Evolutionary conservation across 2,329 filamentous ascomycete species (phyloP), one percentile per base, ranked within the genome.

Genomic region (Achaetomium macrosporum): DNA sequence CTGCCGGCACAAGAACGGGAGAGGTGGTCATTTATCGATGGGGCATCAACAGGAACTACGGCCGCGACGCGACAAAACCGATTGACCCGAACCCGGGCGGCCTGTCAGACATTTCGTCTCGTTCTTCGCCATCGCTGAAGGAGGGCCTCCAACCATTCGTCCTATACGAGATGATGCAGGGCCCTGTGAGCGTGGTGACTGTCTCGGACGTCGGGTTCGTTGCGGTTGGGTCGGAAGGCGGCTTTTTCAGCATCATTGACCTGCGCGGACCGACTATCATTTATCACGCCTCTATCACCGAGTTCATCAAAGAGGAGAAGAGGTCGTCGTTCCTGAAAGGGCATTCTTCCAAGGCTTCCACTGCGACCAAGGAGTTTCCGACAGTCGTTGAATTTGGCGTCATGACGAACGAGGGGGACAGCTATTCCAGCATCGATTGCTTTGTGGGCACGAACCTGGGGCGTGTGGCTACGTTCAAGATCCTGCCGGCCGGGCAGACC

Each of bases 191-290:
- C 19, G 87, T 86, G 1, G 65, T 95, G 36, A 86, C 88, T 53
- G 82, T 93, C 51, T 93, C 90, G n/a, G 89, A 96, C 67, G 84
- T 97, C 12, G 93, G 93, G 0, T 99, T 99, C 65, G 82, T 95
- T 11, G 91, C 86, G 11, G 84, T 87, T 30, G 93, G 90, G 0
- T 96, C 90, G 10, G 87, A 95, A 67, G 82, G 83, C 37, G 93
- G 93, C 2, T 83, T 83, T 58, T 69, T 99, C 36, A 86, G 82
- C 9, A 80, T 99, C 36, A 81, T 97, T 47, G 93, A 99, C 67
- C 76, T 99, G 56, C 84, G 93, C 53, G 92, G 91, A 0, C 93
- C 93, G 17, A 77, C 84, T 0, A 78, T 97, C 43, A 93, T 97
- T 55, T 90, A 88, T 66, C 85, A 83, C 47, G 82, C 81, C 1